A percentile compares a stretch with the other conserved stretches of the same genome.
phyloP scores from a whole-genome alignment of 2,329 filamentous ascomycete genomes.

The Blastomyces emzantsi region DNA sequence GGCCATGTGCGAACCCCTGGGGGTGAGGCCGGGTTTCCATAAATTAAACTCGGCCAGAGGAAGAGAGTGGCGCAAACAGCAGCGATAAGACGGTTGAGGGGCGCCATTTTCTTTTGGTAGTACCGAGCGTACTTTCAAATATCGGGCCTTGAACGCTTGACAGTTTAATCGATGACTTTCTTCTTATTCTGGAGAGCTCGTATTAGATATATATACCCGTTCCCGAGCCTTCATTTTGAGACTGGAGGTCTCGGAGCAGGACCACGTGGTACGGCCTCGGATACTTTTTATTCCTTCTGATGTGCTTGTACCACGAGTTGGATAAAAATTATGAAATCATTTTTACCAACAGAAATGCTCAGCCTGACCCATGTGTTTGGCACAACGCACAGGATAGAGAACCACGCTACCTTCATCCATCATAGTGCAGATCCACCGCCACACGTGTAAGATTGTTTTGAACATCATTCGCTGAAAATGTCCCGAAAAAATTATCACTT shows the following conservation, averaged over 20 bases:
- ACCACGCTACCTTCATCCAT: not conserved
- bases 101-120: not conserved
- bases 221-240: not conserved
- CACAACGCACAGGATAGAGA: not conserved
- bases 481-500: not conserved
- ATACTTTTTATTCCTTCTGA: not conserved
- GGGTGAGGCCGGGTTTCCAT: not conserved
- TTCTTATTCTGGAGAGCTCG: not conserved
- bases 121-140: not conserved
- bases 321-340: not conserved
- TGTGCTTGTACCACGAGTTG: not conserved
- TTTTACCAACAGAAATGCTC: not conserved
- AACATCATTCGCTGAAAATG: not conserved
- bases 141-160: not conserved
- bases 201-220: not conserved
- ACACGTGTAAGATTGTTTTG: not conserved
- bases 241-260: not conserved
- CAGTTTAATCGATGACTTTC: not conserved
- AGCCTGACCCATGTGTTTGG: not conserved
- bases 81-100: not conserved
- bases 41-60: not conserved
- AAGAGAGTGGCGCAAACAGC: not conserved
- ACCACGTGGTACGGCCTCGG: not conserved
- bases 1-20: not conserved
- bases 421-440: not conserved